Conservation (phyloP, 139 green algal species). For the Chlamydomonas eustigma region DNA sequence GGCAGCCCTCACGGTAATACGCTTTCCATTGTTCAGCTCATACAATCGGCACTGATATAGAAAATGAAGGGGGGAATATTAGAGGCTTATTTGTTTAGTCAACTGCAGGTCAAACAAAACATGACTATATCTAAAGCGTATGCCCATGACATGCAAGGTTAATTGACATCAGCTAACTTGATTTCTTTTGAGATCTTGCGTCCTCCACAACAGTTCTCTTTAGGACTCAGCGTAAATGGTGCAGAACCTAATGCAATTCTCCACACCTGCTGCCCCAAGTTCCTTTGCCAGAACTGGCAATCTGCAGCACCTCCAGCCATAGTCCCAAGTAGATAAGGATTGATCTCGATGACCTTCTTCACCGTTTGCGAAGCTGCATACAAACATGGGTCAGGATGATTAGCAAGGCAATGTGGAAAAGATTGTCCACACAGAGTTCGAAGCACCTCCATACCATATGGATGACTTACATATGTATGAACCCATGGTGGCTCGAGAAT, state of each 20-base stretch:
- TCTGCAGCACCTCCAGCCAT: slow-evolving; percentile 98
- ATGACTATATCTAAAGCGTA: no score
- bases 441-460: neutral
- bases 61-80: neutral
- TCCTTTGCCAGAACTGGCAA: slow-evolving; percentile 96
- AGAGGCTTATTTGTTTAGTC: no score
- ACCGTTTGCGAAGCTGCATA: slow-evolving; percentile 87
- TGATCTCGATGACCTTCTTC: slow-evolving; percentile 99
- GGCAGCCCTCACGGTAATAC: slow-evolving; percentile 92
- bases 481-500: slow-evolving; percentile 95
- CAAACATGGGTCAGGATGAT: neutral
- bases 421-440: neutral
- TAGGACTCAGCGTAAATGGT: no score
- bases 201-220: no score
- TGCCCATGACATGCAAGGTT: no score
- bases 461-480: slow-evolving; percentile 88
- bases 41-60: slow-evolving; percentile 88
- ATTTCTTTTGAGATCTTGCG: no score
- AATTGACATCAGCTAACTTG: no score
- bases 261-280: slow-evolving; percentile 82
- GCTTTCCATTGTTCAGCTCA: slow-evolving; percentile 92
- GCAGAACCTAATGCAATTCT: no score
- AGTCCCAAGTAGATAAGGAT: slow-evolving; percentile 95
- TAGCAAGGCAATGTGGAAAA: neutral
- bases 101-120: no score